Base-by-base conservation (phyloP, 2,329 filamentous ascomycete species). In the Gremmenia infestans region DNA sequence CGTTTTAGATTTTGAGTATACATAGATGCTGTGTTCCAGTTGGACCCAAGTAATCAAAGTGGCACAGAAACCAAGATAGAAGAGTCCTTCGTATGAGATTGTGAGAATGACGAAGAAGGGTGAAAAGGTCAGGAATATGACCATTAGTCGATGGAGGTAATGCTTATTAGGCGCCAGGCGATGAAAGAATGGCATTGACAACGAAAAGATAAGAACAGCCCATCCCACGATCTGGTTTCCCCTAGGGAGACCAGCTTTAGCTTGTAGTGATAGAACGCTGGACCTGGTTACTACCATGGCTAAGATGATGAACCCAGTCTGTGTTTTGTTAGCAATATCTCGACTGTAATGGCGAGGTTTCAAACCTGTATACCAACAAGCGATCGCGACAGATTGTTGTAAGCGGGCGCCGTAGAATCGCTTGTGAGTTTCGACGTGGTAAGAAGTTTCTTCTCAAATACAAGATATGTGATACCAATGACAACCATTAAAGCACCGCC, bases 21-120 rank as follows among this genome's bases (percentile, higher is more conserved):
- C 69, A 67, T 87, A 85, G 49, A 93, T 82, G 54, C 83, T 84
- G 69, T 95, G 88, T 71, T 99, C 94, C 1, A 99, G 79, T n/a
- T 86, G 85, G 36, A 97, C 89, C 94, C 94, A 99, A 54, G 86
- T 85, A 51, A 96, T 79, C 5, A 99, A 76, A 22, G 87, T 89
- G 53, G 88, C 76, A 67, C 86, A 91, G 72, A 97, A 99, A 11
- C 87, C 85, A 57, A 97, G 83, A 72, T 97, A 99, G 72, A 99
- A 99, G 2, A 99, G 79, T 0, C 93, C 93, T 72, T 99, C 94
- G 74, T 96, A 99, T 0, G 93, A 97, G 65, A 97, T 97, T 7
- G 92, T 96, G 50, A 99, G 82, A 67, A 99, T 93, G 68, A 99
- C 88, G 72, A 97, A 99, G 1, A 88, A 88, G 0, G 94, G 94